Conservation (phyloP, 306 rosid species). For the Vicia faba region DNA sequence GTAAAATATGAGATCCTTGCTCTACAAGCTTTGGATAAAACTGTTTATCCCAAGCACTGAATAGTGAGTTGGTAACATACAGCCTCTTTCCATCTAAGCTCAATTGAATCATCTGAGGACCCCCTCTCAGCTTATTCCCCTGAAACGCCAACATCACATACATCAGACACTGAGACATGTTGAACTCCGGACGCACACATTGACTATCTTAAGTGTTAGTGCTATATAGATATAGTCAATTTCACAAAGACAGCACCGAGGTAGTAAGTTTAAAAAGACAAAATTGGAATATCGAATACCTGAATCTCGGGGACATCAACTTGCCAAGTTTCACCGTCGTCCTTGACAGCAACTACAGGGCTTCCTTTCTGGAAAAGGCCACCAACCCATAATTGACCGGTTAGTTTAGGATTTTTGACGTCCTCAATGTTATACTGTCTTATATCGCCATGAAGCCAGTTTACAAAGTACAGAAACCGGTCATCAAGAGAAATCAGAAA, state of each 20-base stretch:
- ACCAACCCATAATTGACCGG: conserved; percentile 91
- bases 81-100: conserved; percentile 91
- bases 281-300: conserved; percentile 47
- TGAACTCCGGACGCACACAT: background rate
- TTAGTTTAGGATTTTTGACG: conserved; percentile 59
- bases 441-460: conserved; percentile 98
- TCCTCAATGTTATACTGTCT: conserved; percentile 90
- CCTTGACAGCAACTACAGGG: conserved; percentile 58
- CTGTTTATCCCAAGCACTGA: conserved; percentile 85
- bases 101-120: conserved; percentile 94
- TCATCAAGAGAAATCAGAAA: conserved; percentile 89
- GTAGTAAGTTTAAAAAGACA: background rate
- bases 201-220: background rate
- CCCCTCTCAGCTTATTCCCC: conserved; percentile 81
- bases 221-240: background rate
- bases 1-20: conserved; percentile 86
- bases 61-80: conserved; percentile 85
- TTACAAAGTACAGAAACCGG: conserved; percentile 78
- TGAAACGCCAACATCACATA: conserved; percentile 33
- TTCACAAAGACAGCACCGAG: background rate
- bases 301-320: conserved; percentile 77
- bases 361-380: conserved; percentile 84
- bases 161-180: background rate
- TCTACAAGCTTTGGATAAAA: conserved; percentile 72
- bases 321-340: conserved; percentile 75